Conservation (phyloP, 257 asterid species). For the Nicotiana benthamiana region DNA sequence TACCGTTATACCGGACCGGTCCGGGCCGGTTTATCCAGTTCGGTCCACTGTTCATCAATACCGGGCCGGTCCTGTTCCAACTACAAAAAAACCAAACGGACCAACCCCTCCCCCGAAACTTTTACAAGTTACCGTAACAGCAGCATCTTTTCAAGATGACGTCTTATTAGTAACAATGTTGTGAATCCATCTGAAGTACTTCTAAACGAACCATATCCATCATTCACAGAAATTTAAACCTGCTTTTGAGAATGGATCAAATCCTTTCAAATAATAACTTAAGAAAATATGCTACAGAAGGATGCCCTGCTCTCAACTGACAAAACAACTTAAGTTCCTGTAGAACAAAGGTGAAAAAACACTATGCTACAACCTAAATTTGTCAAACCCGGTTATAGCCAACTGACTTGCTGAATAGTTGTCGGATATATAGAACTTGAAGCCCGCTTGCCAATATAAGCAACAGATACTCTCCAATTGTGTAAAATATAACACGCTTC, state of each 20-base stretch:
- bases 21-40: too few species aligned
- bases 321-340: not conserved
- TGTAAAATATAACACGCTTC: constrained; percentile 72
- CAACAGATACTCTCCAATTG: constrained; percentile 65
- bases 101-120: too few species aligned
- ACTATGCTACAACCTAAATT: constrained; percentile 6
- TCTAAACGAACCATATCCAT: not conserved
- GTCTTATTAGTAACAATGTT: not conserved
- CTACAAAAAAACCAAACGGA: too few species aligned
- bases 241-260: not conserved
- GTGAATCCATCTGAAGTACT: not conserved
- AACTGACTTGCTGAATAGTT: constrained; percentile 63
- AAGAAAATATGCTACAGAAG: not conserved
- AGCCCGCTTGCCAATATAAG: constrained; percentile 53
- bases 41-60: too few species aligned
- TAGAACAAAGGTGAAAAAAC: not conserved
- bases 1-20: too few species aligned
- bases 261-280: not conserved
- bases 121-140: too few species aligned
- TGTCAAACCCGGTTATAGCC: constrained; percentile 68
- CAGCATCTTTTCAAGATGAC: not conserved
- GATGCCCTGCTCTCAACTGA: not conserved
- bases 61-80: too few species aligned
- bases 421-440: constrained; percentile 64
- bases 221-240: not conserved